Base-by-base conservation (phyloP, 768 basidiomycete species). In the Lactifluus subvellereus region DNA sequence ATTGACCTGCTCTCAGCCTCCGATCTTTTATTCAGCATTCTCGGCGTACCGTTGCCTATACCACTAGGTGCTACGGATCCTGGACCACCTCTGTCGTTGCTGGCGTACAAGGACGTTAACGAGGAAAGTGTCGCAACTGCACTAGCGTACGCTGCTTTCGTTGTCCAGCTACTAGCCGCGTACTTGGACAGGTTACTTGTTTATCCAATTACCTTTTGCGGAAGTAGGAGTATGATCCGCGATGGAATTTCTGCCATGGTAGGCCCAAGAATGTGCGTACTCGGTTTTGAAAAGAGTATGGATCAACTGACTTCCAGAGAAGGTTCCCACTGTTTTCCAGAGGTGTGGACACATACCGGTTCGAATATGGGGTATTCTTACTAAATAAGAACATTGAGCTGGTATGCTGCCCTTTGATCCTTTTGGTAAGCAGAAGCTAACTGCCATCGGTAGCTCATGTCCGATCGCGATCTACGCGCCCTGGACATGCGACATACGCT, bases 341-440 rank as follows among this genome's bases (percentile, higher is more conserved):
- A 75, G 94, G 95, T 5, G 95, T 98, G 61, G 97, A 98, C 72
- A 89, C 88, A 48, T 98, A 98, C 75, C 82, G 97, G 30, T 99
- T 96, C 70, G 96, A 98, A 74, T 99, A 98, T 77, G 97, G 87
- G 4, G 96, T 98, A 4, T 98, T 94, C 74, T 75, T 99, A 47
- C 79, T 98, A 37, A 99, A 99, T 77, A 99, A 98, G 75, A 82
- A 99, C 74, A 94, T 99, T 67, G 96, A 99, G 77, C 80, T 94
- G 83, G 94, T 95, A 67, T 64, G 81, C 66, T 47, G 33, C 55
- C 11, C 62, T 54, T 58, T 33, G 33, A 48, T 14, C 30, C 48
- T 4, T 55, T 55, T 48, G 43, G 55, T 30, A 50, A 37, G 30
- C 33, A 51, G 49, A 62, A 60, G 48, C 49, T 49, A 45, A 53